Conservation (phyloP, 768 basidiomycete species). For the Saitozyma podzolica region DNA sequence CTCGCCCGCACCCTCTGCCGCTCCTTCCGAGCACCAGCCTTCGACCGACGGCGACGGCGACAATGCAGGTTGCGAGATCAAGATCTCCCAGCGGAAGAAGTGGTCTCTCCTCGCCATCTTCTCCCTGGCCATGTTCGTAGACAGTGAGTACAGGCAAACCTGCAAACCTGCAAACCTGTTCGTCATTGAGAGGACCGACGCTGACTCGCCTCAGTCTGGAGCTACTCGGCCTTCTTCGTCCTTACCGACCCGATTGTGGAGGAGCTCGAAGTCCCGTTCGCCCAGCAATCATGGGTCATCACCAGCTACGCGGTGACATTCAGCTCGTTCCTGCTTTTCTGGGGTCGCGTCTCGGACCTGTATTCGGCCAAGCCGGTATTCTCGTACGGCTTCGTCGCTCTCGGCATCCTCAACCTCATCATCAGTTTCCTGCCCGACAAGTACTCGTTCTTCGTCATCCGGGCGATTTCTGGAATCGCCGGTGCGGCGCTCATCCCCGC, state of each 20-base stretch:
- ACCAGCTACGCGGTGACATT: constrained; percentile 33
- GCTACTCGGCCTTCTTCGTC: constrained; percentile 22
- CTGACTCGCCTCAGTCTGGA: constrained; percentile 4
- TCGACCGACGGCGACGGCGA: not conserved
- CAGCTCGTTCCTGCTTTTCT: constrained; percentile 32
- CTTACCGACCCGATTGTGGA: constrained; percentile 15
- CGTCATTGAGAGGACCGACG: not conserved
- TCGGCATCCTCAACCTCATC: constrained; percentile 30
- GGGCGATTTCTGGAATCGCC: constrained; percentile 32
- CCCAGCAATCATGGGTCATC: constrained; percentile 20
- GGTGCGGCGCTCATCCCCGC: constrained; percentile 28
- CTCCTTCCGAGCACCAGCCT: not conserved
- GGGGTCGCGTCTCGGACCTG: constrained; percentile 31
- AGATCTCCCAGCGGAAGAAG: constrained; percentile 14
- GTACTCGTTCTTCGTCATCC: constrained; percentile 35
- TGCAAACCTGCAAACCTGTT: not conserved
- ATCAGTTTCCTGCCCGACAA: constrained; percentile 34
- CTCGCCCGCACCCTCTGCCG: not conserved
- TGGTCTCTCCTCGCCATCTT: constrained; percentile 21
- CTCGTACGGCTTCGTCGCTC: constrained; percentile 24
- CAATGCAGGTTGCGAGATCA: not conserved
- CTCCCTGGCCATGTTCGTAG: constrained; percentile 18
- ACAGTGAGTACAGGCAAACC: constrained; percentile 4
- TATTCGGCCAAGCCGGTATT: constrained; percentile 35
- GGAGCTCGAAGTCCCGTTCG: constrained; percentile 13